Conservation (phyloP, 108 stramenopile species). For the Epipyxis sp. region DNA sequence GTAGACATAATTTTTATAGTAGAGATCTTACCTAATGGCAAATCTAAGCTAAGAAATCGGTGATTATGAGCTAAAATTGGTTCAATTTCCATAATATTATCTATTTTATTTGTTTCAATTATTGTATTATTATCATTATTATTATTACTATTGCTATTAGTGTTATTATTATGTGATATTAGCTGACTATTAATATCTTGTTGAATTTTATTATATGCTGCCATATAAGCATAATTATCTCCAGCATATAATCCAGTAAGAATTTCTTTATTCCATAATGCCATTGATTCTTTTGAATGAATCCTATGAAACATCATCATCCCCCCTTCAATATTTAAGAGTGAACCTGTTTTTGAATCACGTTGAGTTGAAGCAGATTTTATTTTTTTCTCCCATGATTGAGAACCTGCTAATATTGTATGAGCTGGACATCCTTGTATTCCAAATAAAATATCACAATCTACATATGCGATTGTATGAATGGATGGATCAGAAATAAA, state of each 20-base stretch:
- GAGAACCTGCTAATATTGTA: not conserved
- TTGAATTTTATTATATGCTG: not conserved
- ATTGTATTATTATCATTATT: no score
- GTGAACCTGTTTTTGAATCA: not conserved
- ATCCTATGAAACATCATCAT: not conserved
- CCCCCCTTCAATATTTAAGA: not conserved
- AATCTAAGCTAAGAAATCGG: no score
- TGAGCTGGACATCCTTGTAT: not conserved
- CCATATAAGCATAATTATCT: conserved; percentile 1
- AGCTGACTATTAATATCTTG: not conserved
- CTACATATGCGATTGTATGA: conserved; percentile 24
- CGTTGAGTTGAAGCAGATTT: not conserved
- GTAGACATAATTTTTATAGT: no score
- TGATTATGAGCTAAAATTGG: not conserved
- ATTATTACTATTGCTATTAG: not conserved
- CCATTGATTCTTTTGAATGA: not conserved
- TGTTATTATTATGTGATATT: not conserved
- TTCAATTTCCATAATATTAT: not conserved
- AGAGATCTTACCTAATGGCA: no score
- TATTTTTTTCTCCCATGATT: not conserved
- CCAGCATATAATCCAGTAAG: not conserved
- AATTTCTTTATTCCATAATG: not conserved
- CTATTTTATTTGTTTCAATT: not conserved
- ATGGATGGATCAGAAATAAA: conserved; percentile 10
- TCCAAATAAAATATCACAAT: conserved; percentile 4